Evolutionary conservation across 1,284 basidiomycete genomes (phyloP), one percentile per base, ranked within the genome.

Genomic region (Veloporphyrellus conicus): DNA sequence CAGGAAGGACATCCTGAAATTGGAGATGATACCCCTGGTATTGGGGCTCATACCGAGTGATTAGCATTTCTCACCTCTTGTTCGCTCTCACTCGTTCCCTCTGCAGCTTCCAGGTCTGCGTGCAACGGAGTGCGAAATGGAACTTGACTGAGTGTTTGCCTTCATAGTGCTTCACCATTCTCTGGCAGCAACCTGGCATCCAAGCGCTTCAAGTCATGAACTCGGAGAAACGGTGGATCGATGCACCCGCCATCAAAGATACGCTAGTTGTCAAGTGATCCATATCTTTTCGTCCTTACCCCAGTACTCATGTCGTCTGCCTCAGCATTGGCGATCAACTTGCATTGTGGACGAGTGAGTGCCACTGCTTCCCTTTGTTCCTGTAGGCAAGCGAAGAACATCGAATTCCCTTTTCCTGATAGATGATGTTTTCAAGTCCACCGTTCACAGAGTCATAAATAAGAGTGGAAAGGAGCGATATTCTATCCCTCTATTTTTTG

Each of bases 111-210:
- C 80, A 84, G 71, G 80, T 78, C 57, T 68, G n/a, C n/a, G n/a
- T n/a, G n/a, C n/a, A n/a, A n/a, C n/a, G n/a, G n/a, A n/a, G n/a
- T n/a, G n/a, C n/a, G n/a, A n/a, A n/a, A n/a, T n/a, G n/a, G n/a
- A n/a, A n/a, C n/a, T n/a, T n/a, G n/a, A n/a, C n/a, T n/a, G n/a
- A n/a, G n/a, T n/a, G n/a, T n/a, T n/a, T n/a, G n/a, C n/a, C n/a
- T n/a, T n/a, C n/a, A n/a, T 51, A 89, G 85, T 88, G 87, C 68
- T 93, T 94, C 63, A 94, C 91, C 1, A 85, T 95, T 45, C 75
- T 95, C 22, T 87, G 83, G 82, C 84, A 86, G 66, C 76, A 82
- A 27, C 25, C 25, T 41, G 60, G 64, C 3, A 69, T 76, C 7
- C 75, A 75, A 32, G 82, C 79, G 0, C 64, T 84, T 27, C 79